phyloP scores from a whole-genome alignment of 495 filamentous ascomycete genomes.

The Entonaema liquescens region DNA sequence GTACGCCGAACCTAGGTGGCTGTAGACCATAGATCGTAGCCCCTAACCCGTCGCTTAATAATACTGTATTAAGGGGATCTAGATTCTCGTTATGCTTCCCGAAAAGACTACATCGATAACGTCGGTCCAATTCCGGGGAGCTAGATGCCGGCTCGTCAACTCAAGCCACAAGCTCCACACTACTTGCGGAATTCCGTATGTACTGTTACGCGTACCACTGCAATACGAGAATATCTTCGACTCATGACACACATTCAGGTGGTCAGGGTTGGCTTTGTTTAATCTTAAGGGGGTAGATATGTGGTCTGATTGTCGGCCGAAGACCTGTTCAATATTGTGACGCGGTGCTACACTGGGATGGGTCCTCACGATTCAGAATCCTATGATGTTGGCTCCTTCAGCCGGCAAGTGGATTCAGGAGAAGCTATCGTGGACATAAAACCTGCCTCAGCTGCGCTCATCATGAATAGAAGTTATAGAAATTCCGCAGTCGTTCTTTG shows the following conservation, averaged over 20 bases:
- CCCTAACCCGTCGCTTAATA: conserved; percentile 10
- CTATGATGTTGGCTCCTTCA: conserved; percentile 10
- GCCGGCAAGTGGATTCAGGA: conserved; percentile 20
- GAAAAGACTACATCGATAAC: conserved; percentile 1
- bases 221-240: conserved; percentile 29
- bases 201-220: conserved; percentile 27
- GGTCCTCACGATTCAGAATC: conserved; percentile 14
- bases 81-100: conserved; percentile 9
- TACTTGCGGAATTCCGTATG: neutral
- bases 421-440: conserved; percentile 26
- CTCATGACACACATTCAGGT: conserved; percentile 13
- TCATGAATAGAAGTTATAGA: conserved; percentile 1
- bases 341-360: conserved; percentile 26
- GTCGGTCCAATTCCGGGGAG: conserved; percentile 24
- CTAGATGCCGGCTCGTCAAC: conserved; percentile 3
- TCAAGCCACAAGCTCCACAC: conserved; percentile 25
- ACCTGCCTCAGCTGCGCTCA: conserved; percentile 7
- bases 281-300: conserved; percentile 5
- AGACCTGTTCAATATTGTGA: conserved; percentile 7
- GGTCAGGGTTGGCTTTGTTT: conserved; percentile 9
- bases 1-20: conserved; percentile 2
- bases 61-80: conserved; percentile 10
- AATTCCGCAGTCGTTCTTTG: conserved; percentile 25
- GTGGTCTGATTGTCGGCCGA: conserved; percentile 22
- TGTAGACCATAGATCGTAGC: conserved; percentile 17